A percentile compares a stretch with the other conserved stretches of the same genome.
Evolutionary conservation across 805 yeast species (phyloP).

Genomic region (Ogataea minuta): DNA sequence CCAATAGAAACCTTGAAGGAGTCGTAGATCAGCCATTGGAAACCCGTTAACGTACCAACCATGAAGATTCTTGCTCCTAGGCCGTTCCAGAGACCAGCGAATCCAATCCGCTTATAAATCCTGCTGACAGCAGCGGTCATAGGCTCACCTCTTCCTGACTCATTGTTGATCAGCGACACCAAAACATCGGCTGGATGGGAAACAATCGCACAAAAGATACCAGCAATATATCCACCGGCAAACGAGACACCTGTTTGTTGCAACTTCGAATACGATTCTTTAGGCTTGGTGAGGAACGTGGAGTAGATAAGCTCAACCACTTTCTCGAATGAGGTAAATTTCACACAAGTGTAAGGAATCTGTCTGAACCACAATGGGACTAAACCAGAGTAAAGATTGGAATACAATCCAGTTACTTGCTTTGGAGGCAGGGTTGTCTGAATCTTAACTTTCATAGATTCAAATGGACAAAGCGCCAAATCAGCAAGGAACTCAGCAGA

Average conservation of each 20-base stretch:
- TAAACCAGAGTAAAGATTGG: constrained; percentile 77
- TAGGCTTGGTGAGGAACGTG: constrained; percentile 63
- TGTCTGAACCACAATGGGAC: constrained; percentile 95
- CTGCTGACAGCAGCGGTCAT: constrained; percentile 64
- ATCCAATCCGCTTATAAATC: constrained; percentile 83
- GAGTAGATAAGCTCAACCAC: constrained; percentile 79
- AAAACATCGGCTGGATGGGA: constrained; percentile 99
- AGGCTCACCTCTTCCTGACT: constrained; percentile 61
- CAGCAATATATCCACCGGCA: constrained; percentile 95
- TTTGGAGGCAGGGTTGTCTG: constrained; percentile 91
- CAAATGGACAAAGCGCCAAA: constrained; percentile 86
- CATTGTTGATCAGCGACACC: constrained; percentile 89
- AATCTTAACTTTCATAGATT: constrained; percentile 90
- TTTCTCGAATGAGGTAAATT: constrained; percentile 91
- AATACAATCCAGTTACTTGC: constrained; percentile 60
- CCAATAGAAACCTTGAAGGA: constrained; percentile 94
- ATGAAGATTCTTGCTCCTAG: constrained; percentile 89
- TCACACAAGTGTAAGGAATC: constrained; percentile 98
- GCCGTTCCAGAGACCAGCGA: constrained; percentile 92
- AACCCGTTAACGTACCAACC: constrained; percentile 96
- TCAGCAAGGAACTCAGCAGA: constrained; percentile 95
- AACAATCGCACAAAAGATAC: constrained; percentile 92
- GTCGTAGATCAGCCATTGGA: constrained; percentile 96
- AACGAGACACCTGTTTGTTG: constrained; percentile 95
- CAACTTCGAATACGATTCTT: constrained; percentile 62